These are phyloP conservation scores for Debaryomyces nepalensis DNA, from an alignment of 1,139 yeast species.

Conservation along the genomic window DNA sequence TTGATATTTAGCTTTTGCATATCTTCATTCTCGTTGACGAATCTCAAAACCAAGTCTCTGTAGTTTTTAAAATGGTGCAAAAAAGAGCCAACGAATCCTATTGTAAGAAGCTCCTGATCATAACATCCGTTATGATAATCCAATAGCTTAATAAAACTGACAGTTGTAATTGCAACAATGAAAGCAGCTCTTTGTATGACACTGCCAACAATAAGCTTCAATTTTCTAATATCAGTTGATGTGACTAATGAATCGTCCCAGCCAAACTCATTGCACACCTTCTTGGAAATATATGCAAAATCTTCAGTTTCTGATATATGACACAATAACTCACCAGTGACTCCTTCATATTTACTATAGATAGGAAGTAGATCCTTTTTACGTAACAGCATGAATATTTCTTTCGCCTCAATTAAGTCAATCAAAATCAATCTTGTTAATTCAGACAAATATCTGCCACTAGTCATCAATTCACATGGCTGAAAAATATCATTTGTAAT, in stretches of 20 bases:
- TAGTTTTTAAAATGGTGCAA: constrained; percentile 42
- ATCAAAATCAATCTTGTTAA: constrained; percentile 47
- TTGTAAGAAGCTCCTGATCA: constrained; percentile 24
- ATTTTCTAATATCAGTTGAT: constrained; percentile 29
- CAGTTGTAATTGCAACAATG: constrained; percentile 42
- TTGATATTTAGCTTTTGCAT: constrained; percentile 32
- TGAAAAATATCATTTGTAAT: constrained; percentile 45
- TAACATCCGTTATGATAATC: constrained; percentile 32
- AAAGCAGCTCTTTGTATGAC: constrained; percentile 47
- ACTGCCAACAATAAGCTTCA: constrained; percentile 34
- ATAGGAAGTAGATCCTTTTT: constrained; percentile 11
- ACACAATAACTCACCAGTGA: constrained; percentile 47
- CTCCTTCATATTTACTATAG: constrained; percentile 37
- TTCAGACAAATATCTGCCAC: constrained; percentile 63
- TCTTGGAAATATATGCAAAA: constrained; percentile 23
- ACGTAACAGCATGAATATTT: constrained; percentile 32
- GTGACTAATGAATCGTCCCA: constrained; percentile 27
- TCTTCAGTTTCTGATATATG: constrained; percentile 37
- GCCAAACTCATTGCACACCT: constrained; percentile 28
- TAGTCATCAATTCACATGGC: constrained; percentile 57
- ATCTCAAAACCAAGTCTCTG: constrained; percentile 34
- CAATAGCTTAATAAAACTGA: constrained; percentile 42
- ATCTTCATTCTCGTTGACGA: constrained; percentile 35
- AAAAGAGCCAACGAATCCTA: constrained; percentile 53
- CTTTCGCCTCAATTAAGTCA: constrained; percentile 35